phyloP scores from a whole-genome alignment of 768 basidiomycete species.

The Panus rudis region DNA sequence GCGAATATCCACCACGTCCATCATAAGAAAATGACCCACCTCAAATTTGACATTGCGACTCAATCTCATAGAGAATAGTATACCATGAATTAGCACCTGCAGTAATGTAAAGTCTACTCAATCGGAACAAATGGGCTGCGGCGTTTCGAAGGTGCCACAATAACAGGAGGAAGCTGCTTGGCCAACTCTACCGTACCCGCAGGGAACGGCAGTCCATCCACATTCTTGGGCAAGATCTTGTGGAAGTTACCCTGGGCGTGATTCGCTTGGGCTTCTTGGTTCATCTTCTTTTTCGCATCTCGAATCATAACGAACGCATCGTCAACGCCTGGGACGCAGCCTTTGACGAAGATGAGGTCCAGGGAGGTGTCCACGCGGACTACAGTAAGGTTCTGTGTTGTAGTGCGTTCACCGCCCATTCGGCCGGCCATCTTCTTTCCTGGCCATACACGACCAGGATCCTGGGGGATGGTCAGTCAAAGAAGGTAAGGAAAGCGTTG shows the following conservation, averaged over 20 bases:
- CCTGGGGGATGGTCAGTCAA: slow-evolving; percentile 37
- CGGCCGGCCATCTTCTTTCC: slow-evolving; percentile 98
- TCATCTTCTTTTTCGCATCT: slow-evolving; percentile 87
- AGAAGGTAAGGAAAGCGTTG: slow-evolving; percentile 3
- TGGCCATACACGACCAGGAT: slow-evolving; percentile 92
- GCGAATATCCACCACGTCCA: no score
- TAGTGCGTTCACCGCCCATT: slow-evolving; percentile 77
- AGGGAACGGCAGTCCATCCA: slow-evolving; percentile 86
- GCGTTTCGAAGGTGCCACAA: slow-evolving; percentile 67
- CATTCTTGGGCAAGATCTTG: slow-evolving; percentile 73
- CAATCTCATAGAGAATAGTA: no score
- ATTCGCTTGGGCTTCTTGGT: slow-evolving; percentile 51
- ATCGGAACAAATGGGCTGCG: slow-evolving; percentile 72
- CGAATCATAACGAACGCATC: slow-evolving; percentile 79
- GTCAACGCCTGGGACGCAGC: slow-evolving; percentile 87
- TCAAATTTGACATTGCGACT: no score
- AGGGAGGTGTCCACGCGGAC: slow-evolving; percentile 81
- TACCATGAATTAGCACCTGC: no score
- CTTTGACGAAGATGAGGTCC: slow-evolving; percentile 86
- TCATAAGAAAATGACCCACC: no score
- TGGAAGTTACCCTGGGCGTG: slow-evolving; percentile 68
- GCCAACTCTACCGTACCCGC: slow-evolving; percentile 80
- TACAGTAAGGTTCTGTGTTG: slow-evolving; percentile 83
- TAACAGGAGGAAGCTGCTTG: slow-evolving; percentile 51
- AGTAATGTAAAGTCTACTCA: slow-evolving; percentile 44